Percentiles rank a stretch among this genome's conserved stretches.
phyloP scores from a whole-genome alignment of 2,329 filamentous ascomycete genomes.

The Curvularia sp. region DNA sequence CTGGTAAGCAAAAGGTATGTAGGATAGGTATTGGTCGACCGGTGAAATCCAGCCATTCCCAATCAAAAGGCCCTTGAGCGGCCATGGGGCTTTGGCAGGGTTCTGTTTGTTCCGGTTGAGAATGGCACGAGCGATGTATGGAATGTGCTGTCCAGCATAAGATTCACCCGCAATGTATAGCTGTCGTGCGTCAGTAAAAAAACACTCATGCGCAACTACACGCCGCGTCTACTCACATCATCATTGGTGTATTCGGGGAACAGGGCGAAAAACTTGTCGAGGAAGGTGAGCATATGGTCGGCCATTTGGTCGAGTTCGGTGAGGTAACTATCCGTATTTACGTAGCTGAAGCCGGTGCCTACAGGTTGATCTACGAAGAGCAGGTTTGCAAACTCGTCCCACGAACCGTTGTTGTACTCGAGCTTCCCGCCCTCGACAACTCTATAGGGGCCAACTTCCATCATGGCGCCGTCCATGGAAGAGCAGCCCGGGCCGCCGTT shows the following conservation, averaged over 20 bases:
- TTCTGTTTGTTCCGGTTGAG: slow-evolving; percentile 78
- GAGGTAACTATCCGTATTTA: slow-evolving; percentile 85
- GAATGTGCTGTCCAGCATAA: slow-evolving; percentile 95
- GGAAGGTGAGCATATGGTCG: slow-evolving; percentile 81
- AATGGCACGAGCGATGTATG: slow-evolving; percentile 92
- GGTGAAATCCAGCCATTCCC: slow-evolving; percentile 98
- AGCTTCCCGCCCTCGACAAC: slow-evolving; percentile 76
- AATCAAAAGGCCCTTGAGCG: slow-evolving; percentile 83
- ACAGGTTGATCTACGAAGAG: slow-evolving; percentile 98
- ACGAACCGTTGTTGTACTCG: slow-evolving; percentile 87
- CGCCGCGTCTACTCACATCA: slow-evolving; percentile 70
- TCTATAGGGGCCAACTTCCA: slow-evolving; percentile 94
- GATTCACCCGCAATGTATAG: slow-evolving; percentile 96
- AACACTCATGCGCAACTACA: not conserved
- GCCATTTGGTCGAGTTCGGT: slow-evolving; percentile 90
- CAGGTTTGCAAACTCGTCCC: slow-evolving; percentile 97
- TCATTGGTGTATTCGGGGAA: slow-evolving; percentile 93
- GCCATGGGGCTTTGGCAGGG: slow-evolving; percentile 67
- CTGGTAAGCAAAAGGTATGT: slow-evolving; percentile 81
- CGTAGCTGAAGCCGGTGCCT: slow-evolving; percentile 95
- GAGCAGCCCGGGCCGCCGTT: slow-evolving; percentile 97
- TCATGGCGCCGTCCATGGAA: slow-evolving; percentile 94
- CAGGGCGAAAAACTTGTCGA: slow-evolving; percentile 88
- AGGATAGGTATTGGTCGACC: slow-evolving; percentile 85
- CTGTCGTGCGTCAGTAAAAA: slow-evolving; percentile 57